Evolutionary conservation across 2,329 filamentous ascomycete species (phyloP).

Genomic region (Sclerotinia trifoliorum): DNA sequence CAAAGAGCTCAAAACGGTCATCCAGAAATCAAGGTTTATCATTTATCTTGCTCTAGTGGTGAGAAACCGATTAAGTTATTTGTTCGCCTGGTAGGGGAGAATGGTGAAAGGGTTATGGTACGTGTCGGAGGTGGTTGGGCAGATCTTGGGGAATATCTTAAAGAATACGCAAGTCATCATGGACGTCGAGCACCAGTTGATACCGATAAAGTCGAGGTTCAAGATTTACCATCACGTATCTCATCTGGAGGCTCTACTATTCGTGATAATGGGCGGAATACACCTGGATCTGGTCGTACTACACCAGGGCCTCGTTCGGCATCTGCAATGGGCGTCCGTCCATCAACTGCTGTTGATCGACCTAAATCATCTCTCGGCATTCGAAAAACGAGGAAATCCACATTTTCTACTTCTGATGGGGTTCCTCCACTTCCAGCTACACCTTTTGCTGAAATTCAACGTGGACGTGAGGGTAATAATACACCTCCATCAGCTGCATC

Average conservation of each 20-base stretch:
- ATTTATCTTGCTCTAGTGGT: constrained; percentile 79
- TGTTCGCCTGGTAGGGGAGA: constrained; percentile 86
- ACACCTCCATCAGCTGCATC: constrained; percentile 25
- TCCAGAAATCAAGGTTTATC: constrained; percentile 85
- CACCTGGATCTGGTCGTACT: constrained; percentile 42
- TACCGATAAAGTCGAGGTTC: constrained; percentile 59
- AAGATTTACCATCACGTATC: constrained; percentile 48
- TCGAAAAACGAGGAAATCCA: constrained; percentile 33
- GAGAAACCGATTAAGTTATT: constrained; percentile 92
- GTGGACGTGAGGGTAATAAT: constrained; percentile 16
- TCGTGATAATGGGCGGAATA: constrained; percentile 22
- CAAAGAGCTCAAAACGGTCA: constrained; percentile 52
- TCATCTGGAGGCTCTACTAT: constrained; percentile 30
- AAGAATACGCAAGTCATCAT: constrained; percentile 91
- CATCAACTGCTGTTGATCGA: constrained; percentile 34
- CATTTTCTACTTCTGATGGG: constrained; percentile 21
- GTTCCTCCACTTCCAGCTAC: constrained; percentile 31
- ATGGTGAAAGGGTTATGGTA: constrained; percentile 93
- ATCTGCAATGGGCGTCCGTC: constrained; percentile 30
- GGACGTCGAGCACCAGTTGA: constrained; percentile 60
- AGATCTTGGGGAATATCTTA: constrained; percentile 89
- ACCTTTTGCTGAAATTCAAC: constrained; percentile 14
- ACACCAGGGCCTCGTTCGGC: constrained; percentile 41
- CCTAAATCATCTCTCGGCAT: constrained; percentile 35
- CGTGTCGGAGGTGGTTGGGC: constrained; percentile 98